These are phyloP conservation scores for Populus deltoides DNA, from an alignment of 345 rosid genomes.

Conservation along the genomic window DNA sequence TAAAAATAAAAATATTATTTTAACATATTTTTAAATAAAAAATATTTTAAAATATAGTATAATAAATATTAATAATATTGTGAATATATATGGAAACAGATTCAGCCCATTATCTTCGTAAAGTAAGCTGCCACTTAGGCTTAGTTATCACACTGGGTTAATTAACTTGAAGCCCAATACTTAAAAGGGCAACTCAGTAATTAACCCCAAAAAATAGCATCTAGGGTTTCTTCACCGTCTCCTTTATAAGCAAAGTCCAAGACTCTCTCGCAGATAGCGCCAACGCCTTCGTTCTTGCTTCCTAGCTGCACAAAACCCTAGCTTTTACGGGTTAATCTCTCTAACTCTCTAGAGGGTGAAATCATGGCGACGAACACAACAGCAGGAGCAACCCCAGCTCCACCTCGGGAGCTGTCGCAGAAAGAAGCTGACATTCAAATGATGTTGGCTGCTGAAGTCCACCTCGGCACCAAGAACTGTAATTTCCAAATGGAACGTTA, in stretches of 20 bases:
- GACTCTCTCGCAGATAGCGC: neutral
- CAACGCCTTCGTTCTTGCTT: neutral
- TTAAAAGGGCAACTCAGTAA: neutral
- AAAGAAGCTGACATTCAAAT: conserved; percentile 1
- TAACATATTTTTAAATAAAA: no score
- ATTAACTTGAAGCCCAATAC: no score
- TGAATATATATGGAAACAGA: no score
- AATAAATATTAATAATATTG: no score
- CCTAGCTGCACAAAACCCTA: neutral
- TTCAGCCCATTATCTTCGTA: no score
- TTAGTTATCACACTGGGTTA: neutral
- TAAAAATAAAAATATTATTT: no score
- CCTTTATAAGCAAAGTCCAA: neutral
- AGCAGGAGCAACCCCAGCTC: neutral
- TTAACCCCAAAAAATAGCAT: neutral
- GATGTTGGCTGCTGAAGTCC: conserved; percentile 1
- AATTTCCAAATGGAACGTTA: conserved; percentile 1
- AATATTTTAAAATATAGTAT: no score
- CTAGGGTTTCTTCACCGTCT: neutral
- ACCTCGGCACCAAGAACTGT: neutral
- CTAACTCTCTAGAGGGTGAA: neutral
- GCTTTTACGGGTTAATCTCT: neutral
- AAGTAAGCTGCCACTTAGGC: no score
- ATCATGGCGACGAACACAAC: neutral
- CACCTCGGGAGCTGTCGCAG: neutral